Percentiles rank a stretch among this genome's conserved stretches.
Evolutionary conservation across 2,329 filamentous ascomycete genomes (phyloP).

Genomic region (Ceratocystis harringtonii): DNA sequence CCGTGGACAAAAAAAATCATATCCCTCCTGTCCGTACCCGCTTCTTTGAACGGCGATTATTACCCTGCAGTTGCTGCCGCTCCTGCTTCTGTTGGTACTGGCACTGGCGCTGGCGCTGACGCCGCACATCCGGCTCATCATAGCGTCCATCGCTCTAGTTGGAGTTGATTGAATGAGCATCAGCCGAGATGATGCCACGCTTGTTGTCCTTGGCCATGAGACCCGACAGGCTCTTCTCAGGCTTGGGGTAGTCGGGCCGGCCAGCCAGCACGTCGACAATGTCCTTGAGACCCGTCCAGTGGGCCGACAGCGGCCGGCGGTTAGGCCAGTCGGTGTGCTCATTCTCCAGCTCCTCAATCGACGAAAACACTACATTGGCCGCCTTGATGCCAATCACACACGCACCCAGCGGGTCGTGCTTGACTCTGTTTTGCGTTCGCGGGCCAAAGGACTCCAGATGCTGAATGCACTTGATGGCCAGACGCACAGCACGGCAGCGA

Average conservation of each 20-base stretch:
- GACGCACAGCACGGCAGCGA: slow-evolving; percentile 74
- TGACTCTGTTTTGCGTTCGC: slow-evolving; percentile 50
- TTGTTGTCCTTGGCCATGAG: slow-evolving; percentile 45
- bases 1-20: not conserved
- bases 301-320: slow-evolving; percentile 65
- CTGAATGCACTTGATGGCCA: slow-evolving; percentile 88
- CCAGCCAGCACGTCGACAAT: slow-evolving; percentile 77
- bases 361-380: slow-evolving; percentile 72
- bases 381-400: slow-evolving; percentile 87
- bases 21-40: not conserved
- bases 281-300: slow-evolving; percentile 68
- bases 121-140: not conserved
- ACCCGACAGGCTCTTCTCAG: slow-evolving; percentile 37
- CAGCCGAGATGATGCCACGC: slow-evolving; percentile 29
- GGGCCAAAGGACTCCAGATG: slow-evolving; percentile 68
- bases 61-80: not conserved
- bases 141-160: slow-evolving; percentile 10
- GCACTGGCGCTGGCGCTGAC: not conserved
- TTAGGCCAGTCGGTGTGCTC: slow-evolving; percentile 88
- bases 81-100: not conserved
- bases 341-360: slow-evolving; percentile 66
- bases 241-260: slow-evolving; percentile 39
- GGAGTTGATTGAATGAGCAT: slow-evolving; percentile 13
- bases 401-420: slow-evolving; percentile 56
- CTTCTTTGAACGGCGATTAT: not conserved